A percentile compares a stretch with the other conserved stretches of the same genome.
These are phyloP conservation scores for Cucurbita maxima DNA, from an alignment of 306 rosid genomes.

Conservation along the genomic window DNA sequence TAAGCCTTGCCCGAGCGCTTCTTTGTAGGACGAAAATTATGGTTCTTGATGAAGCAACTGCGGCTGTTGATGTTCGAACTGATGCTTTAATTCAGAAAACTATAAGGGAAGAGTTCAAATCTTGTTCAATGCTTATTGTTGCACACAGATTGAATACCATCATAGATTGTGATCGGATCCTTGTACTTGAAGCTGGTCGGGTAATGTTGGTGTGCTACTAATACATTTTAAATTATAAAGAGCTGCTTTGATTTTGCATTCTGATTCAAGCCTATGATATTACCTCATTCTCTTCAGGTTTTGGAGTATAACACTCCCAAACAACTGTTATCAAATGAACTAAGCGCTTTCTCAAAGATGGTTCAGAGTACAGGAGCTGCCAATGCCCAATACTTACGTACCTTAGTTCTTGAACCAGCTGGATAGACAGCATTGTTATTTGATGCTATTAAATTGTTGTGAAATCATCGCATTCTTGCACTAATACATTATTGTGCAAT, in stretches of 20 bases:
- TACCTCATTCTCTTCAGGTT: constrained; percentile 29
- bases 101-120: constrained; percentile 65
- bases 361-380: constrained; percentile 77
- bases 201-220: constrained; percentile 23
- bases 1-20: constrained; percentile 77
- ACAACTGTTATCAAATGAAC: constrained; percentile 47
- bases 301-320: constrained; percentile 58
- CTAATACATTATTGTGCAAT: too few relatives aligned
- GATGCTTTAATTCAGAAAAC: constrained; percentile 89
- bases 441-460: too few relatives aligned
- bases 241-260: background rate
- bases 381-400: constrained; percentile 61
- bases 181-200: constrained; percentile 69
- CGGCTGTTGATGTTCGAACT: constrained; percentile 85
- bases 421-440: too few relatives aligned
- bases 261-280: background rate
- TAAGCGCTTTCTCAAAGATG: constrained; percentile 68
- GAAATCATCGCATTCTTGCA: too few relatives aligned
- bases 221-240: background rate
- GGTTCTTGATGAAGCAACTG: constrained; percentile 89
- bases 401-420: constrained; percentile 29
- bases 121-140: constrained; percentile 77
- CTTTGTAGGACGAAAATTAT: constrained; percentile 37
- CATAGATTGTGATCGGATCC: constrained; percentile 58
- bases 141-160: constrained; percentile 80